Conservation (phyloP, 2,329 filamentous ascomycete genomes). For the Atkinsonella hypoxylon region DNA sequence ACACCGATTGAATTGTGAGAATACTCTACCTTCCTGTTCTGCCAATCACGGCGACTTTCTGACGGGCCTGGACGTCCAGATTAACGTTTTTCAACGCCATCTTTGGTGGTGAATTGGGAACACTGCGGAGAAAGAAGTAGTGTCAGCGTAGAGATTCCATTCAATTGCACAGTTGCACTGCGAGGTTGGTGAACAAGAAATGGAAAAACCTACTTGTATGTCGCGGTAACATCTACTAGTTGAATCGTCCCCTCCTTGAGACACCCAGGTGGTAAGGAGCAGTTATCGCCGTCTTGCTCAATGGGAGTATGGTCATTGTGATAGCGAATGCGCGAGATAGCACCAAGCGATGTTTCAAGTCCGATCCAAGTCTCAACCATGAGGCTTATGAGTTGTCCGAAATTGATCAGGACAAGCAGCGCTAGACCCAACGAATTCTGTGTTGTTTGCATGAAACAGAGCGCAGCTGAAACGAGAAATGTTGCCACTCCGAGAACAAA, state of each 20-base stretch:
- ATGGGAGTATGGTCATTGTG: neutral
- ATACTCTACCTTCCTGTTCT: constrained; percentile 9
- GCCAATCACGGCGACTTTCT: constrained; percentile 13
- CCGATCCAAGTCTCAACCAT: neutral
- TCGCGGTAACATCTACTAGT: neutral
- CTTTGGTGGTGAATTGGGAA: neutral
- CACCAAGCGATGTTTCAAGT: constrained; percentile 1
- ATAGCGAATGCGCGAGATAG: neutral
- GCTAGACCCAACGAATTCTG: constrained; percentile 2
- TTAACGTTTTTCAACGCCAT: neutral
- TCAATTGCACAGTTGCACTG: too few relatives aligned
- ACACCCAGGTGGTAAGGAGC: neutral
- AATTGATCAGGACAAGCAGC: neutral
- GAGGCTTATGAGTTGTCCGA: neutral
- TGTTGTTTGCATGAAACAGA: constrained; percentile 14
- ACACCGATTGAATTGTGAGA: neutral
- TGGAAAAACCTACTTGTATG: neutral
- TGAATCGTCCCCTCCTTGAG: neutral
- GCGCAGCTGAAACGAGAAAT: constrained; percentile 30
- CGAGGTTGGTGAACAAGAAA: too few relatives aligned
- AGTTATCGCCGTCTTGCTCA: neutral
- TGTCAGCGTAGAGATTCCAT: neutral
- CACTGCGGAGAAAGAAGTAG: neutral
- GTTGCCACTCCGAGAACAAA: constrained; percentile 32
- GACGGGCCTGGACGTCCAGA: constrained; percentile 5